Percentiles rank a stretch among this genome's conserved stretches.
Evolutionary conservation across 345 rosid species (phyloP).

Genomic region (Laguncularia racemosa): DNA sequence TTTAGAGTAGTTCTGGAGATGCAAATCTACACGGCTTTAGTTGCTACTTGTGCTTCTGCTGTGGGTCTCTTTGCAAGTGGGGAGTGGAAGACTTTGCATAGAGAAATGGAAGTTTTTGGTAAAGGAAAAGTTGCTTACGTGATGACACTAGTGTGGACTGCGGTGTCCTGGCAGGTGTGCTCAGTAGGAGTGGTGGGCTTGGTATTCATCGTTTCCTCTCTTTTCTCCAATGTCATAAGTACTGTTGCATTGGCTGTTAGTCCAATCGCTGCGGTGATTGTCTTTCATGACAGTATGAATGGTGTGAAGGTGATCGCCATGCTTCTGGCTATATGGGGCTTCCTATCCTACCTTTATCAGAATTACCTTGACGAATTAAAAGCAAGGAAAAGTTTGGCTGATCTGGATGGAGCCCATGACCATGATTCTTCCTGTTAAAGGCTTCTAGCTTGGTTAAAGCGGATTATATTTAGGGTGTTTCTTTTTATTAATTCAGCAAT

Average conservation of each 20-base stretch:
- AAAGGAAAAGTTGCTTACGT: constrained; percentile 44
- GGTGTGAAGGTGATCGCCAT: constrained; percentile 56
- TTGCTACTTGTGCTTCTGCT: constrained; percentile 32
- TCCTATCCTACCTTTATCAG: constrained; percentile 49
- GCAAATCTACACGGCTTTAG: constrained; percentile 49
- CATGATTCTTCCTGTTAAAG: constrained; percentile 6
- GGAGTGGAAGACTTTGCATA: constrained; percentile 56
- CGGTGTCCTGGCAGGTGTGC: constrained; percentile 60
- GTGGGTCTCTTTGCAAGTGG: constrained; percentile 55
- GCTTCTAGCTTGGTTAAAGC: too few relatives aligned
- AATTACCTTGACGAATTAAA: constrained; percentile 47
- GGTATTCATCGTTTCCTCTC: constrained; percentile 58
- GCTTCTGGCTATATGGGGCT: constrained; percentile 61
- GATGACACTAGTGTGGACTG: constrained; percentile 45
- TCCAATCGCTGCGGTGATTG: constrained; percentile 44
- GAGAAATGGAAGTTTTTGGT: constrained; percentile 39
- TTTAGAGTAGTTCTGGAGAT: constrained; percentile 48
- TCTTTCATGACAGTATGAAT: constrained; percentile 57
- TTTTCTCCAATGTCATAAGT: constrained; percentile 69
- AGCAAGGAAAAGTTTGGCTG: constrained; percentile 23
- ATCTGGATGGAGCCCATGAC: constrained; percentile 4
- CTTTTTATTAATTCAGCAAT: too few relatives aligned
- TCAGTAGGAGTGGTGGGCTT: constrained; percentile 68
- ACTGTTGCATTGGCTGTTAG: constrained; percentile 53
- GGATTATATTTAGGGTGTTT: too few relatives aligned